These are phyloP conservation scores for Knoxdaviesia capensis DNA, from an alignment of 2,329 filamentous ascomycete genomes.

Conservation along the genomic window DNA sequence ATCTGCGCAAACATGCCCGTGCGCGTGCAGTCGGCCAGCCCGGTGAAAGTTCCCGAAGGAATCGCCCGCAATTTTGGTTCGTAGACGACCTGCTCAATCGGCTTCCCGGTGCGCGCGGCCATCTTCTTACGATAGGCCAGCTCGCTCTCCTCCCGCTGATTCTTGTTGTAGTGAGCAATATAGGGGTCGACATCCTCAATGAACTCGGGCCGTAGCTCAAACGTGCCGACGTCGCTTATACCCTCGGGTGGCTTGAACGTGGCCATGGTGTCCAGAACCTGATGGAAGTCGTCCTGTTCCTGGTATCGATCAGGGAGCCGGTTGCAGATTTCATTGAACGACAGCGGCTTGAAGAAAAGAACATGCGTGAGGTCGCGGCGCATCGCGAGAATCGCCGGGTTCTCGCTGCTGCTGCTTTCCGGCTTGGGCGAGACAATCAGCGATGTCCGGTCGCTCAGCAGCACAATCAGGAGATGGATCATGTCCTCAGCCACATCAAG, in stretches of 20 bases:
- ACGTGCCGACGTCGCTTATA: conserved; percentile 78
- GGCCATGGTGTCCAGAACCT: conserved; percentile 70
- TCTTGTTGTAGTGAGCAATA: conserved; percentile 88
- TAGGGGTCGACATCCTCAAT: conserved; percentile 87
- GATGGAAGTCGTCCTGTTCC: conserved; percentile 74
- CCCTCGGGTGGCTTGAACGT: conserved; percentile 82
- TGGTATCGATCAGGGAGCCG: conserved; percentile 78
- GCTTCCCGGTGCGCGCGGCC: conserved; percentile 70
- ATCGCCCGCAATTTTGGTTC: conserved; percentile 71
- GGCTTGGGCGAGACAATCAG: conserved; percentile 45
- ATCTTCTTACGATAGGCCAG: conserved; percentile 71
- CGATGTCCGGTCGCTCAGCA: conserved; percentile 74
- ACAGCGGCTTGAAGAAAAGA: conserved; percentile 87
- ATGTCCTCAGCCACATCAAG: conserved; percentile 92
- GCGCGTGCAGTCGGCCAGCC: conserved; percentile 59
- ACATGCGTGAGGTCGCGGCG: conserved; percentile 83
- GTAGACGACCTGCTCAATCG: conserved; percentile 67
- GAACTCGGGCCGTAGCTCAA: conserved; percentile 73
- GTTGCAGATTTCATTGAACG: conserved; percentile 75
- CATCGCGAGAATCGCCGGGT: conserved; percentile 49
- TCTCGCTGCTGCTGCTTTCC: conserved; percentile 20
- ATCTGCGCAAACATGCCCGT: conserved; percentile 79
- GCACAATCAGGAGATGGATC: conserved; percentile 76
- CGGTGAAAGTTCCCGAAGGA: conserved; percentile 53
- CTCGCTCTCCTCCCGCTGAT: conserved; percentile 90